These are phyloP conservation scores for Hemileia vastatrix DNA, from an alignment of 1,284 basidiomycete genomes.

Conservation along the genomic window DNA sequence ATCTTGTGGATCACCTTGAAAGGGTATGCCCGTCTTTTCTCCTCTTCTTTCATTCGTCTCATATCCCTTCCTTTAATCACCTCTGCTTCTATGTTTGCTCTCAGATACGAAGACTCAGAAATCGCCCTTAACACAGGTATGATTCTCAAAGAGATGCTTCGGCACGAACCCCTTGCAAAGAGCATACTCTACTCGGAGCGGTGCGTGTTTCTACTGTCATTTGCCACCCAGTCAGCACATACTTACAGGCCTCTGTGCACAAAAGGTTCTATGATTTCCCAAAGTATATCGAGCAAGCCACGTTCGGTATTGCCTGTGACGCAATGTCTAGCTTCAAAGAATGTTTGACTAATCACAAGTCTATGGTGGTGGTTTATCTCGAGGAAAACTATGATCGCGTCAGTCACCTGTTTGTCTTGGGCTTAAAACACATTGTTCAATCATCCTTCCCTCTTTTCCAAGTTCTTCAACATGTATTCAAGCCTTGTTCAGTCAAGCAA, in stretches of 20 bases:
- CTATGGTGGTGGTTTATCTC: conserved; percentile 91
- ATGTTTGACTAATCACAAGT: conserved; percentile 75
- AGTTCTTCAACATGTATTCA: conserved; percentile 94
- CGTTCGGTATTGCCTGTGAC: conserved; percentile 96
- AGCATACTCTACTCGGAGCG: conserved; percentile 84
- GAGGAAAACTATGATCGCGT: conserved; percentile 93
- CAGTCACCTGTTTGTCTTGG: conserved; percentile 34
- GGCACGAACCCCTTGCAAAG: conserved; percentile 83
- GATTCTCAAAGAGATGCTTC: conserved; percentile 93
- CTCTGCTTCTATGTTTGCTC: not conserved
- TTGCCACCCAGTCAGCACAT: too few relatives aligned
- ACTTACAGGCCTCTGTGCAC: not conserved
- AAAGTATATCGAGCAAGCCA: conserved; percentile 91
- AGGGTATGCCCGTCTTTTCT: conserved; percentile 48
- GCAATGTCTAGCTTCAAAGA: conserved; percentile 89
- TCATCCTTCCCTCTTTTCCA: conserved; percentile 5
- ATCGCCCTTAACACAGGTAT: conserved; percentile 95
- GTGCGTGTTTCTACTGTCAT: conserved; percentile 50
- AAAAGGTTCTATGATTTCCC: conserved; percentile 90
- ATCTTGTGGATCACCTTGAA: conserved; percentile 78
- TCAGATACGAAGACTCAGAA: conserved; percentile 79
- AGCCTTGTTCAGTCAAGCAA: conserved; percentile 83
- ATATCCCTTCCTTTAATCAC: not conserved
- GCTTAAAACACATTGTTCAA: not conserved
- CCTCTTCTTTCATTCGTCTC: not conserved